Evolutionary conservation across 2,329 filamentous ascomycete species (phyloP), one percentile per base, ranked within the genome.

Genomic region (Cladosporium sp.): DNA sequence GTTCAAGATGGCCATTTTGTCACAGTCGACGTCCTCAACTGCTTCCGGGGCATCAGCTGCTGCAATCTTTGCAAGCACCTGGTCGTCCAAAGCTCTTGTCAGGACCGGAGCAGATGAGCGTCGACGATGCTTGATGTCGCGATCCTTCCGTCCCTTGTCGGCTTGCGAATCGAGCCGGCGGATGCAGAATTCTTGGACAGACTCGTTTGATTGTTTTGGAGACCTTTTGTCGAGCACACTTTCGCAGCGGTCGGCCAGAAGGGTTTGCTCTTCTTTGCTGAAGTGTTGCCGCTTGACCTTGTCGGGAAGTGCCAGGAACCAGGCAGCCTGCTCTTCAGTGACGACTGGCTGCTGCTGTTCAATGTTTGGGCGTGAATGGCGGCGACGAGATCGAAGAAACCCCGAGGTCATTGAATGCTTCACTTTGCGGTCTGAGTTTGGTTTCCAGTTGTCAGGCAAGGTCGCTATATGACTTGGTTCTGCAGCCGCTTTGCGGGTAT

Each of bases 271-370:
- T 76, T 93, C 89, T 58, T 81, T 83, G 28, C 88, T 89, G 75
- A 93, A 89, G 68, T 90, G 86, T 69, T 86, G 87, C 69, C 87
- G 86, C 73, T 87, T 88, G 69, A 92, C 84, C 77, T 92, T 92
- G 68, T 90, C 86, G 23, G 91, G 90, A 50, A 93, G 81, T 26
- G 84, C 86, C 62, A 88, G 81, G 75, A 89, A 93, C 81, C 90
- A 92, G 50, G 67, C 56, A 8, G 73, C 73, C 66, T 74, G 71
- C 31, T 74, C 69, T 40, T 71, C 66, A 61, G 69, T 67, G 44
- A 73, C 71, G 61, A 52, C 28, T 5, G 61, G 21, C 84, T 82
- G 63, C 83, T 78, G 68, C 33, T 29, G 56, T 78, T 78, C 72
- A 69, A 72, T 56, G 2, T 55, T 63, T 31, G 61, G 61, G 3